These are phyloP conservation scores for Neurospora sp. DNA, from an alignment of 495 filamentous ascomycete genomes.

Conservation along the genomic window DNA sequence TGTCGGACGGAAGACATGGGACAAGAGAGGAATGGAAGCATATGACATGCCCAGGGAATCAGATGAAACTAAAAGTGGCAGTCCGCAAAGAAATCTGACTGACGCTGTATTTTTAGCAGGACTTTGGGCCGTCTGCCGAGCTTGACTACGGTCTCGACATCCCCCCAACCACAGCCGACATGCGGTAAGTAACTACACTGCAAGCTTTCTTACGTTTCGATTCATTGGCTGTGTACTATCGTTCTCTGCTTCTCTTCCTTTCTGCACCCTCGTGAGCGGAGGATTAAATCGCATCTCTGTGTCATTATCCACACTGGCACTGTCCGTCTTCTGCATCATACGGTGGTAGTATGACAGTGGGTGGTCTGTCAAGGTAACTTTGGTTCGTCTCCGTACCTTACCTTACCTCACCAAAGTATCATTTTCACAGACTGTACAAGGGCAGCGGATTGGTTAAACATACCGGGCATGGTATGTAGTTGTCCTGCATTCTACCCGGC, in stretches of 20 bases:
- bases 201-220: constrained; percentile 7
- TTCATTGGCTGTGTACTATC: not conserved
- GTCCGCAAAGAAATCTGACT: constrained; percentile 10
- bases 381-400: not conserved
- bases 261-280: not conserved
- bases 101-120: constrained; percentile 27
- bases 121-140: constrained; percentile 40
- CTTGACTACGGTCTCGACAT: constrained; percentile 37
- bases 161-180: constrained; percentile 32
- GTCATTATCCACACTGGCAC: not conserved
- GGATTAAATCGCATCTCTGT: not conserved
- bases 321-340: not conserved
- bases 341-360: not conserved
- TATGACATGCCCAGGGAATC: not conserved
- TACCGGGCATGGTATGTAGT: not conserved
- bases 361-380: not conserved
- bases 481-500: not conserved
- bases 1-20: constrained; percentile 1
- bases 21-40: constrained; percentile 13
- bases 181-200: constrained; percentile 29
- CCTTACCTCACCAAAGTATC: not conserved
- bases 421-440: not conserved
- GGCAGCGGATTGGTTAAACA: not conserved
- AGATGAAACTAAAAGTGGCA: not conserved
- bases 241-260: not conserved